Evolutionary conservation across 345 rosid species (phyloP).

Genomic region (Pistacia integerrima): DNA sequence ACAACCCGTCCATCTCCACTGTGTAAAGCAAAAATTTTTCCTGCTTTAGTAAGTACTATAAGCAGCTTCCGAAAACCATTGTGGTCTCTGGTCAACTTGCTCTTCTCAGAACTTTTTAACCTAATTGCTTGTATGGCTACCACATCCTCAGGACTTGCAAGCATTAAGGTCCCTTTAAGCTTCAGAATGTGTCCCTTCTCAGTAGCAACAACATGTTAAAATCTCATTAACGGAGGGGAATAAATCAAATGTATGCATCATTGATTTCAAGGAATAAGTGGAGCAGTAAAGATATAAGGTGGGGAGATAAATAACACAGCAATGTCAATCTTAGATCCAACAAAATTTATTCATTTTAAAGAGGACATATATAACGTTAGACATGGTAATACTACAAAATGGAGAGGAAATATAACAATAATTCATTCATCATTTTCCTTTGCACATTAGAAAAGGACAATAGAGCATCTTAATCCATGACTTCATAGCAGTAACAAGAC

Average conservation of each 20-base stretch:
- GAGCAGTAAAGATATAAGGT: not conserved
- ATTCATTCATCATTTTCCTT: not conserved
- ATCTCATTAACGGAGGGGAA: conserved; percentile 11
- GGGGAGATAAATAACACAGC: not conserved
- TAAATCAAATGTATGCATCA: conserved; percentile 8
- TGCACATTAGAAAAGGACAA: not conserved
- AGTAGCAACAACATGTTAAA: conserved; percentile 32
- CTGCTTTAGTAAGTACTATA: conserved; percentile 78
- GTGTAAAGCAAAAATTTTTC: conserved; percentile 89
- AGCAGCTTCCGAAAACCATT: conserved; percentile 96
- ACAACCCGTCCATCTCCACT: conserved; percentile 94
- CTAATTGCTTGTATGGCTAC: conserved; percentile 85
- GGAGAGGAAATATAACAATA: not conserved
- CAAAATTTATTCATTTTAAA: not conserved
- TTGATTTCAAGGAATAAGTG: conserved; percentile 5
- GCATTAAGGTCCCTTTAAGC: conserved; percentile 92
- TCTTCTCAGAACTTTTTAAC: conserved; percentile 85
- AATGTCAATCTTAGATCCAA: not conserved
- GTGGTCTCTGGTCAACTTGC: conserved; percentile 95
- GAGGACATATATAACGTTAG: not conserved
- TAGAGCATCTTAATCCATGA: not conserved
- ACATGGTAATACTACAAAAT: not conserved
- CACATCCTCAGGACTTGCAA: conserved; percentile 91
- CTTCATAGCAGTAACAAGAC: not conserved
- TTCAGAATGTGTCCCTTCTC: conserved; percentile 84